phyloP scores from a whole-genome alignment of 2,329 filamentous ascomycete genomes.

The Ceratocystis cubensis region DNA sequence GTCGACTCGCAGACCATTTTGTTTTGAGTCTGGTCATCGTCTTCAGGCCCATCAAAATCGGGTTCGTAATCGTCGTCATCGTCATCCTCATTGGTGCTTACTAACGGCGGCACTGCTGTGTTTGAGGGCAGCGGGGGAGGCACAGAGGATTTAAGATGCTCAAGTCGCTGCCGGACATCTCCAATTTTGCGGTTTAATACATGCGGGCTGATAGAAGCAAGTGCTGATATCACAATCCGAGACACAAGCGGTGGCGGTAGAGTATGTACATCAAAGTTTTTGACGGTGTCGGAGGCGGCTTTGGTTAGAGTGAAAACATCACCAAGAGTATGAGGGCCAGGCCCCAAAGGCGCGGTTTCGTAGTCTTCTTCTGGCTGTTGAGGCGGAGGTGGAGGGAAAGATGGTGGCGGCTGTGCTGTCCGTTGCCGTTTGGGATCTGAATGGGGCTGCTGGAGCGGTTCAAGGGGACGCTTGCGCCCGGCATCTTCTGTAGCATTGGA shows the following conservation, averaged over 20 bases:
- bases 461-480: constrained; percentile 62
- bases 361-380: constrained; percentile 26
- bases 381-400: constrained; percentile 23
- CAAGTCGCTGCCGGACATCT: constrained; percentile 19
- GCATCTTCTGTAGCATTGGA: constrained; percentile 69
- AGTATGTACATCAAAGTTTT: constrained; percentile 68
- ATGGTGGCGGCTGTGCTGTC: constrained; percentile 37
- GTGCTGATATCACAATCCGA: constrained; percentile 67
- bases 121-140: constrained; percentile 31
- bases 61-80: constrained; percentile 85
- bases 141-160: constrained; percentile 29
- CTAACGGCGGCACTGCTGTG: constrained; percentile 9
- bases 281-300: constrained; percentile 50
- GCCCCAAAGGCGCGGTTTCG: constrained; percentile 56
- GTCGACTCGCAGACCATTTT: constrained; percentile 60
- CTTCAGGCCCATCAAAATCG: constrained; percentile 65
- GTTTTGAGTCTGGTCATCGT: constrained; percentile 64
- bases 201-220: constrained; percentile 30
- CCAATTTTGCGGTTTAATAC: constrained; percentile 21
- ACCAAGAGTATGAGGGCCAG: constrained; percentile 65
- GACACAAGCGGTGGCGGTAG: constrained; percentile 65
- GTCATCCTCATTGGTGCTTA: constrained; percentile 54
- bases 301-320: constrained; percentile 78
- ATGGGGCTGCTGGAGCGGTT: constrained; percentile 56
- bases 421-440: constrained; percentile 76